Evolutionary conservation across 1,139 yeast genomes (phyloP), one percentile per base, ranked within the genome.

Genomic region (Saccharomycopsis hybrid): DNA sequence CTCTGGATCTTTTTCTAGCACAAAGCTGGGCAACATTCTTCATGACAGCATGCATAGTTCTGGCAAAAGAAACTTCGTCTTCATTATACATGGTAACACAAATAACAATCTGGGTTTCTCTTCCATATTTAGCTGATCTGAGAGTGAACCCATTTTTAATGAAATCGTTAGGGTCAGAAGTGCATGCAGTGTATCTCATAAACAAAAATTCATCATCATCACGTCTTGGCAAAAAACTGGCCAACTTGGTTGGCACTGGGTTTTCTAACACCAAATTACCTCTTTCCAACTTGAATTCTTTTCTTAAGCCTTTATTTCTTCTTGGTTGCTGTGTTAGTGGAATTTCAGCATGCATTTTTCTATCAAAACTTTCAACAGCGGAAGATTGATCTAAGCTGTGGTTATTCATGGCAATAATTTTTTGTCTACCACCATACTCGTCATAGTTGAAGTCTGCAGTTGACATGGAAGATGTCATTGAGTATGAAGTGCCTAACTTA

Each of bases 1-100:
- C 83, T 46, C 85, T 73, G 41, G 95, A 84, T 62, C 81, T 84
- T 51, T 78, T 76, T 64, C 97, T 78, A 13, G 84, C 78, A 62
- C 95, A 82, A 49, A 92, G 71, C 60, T 89, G 94, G 2, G 96
- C 87, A 56, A 92, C 79, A 65, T 92, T 92, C 59, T 82, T 85
- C 87, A 90, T 87, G 25, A 90, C 92, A 0, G 95, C 85, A 64
- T 92, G 96, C 77, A 92, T 74, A 0, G 97, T 92, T 66, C 97
- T 78, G 1, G 97, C 87, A 64, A 92, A 80, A 1, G 94, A 76
- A 53, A 74, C 73, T 63, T 89, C 96, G 64, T 86, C 95, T 68
- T 92, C 98, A 63, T 92, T 92, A 70, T 90, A 92, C 96, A 92
- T 89, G 45, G 97, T 90, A 55, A 92, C 78, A 67, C 97, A 89